Base-by-base conservation (phyloP, 768 basidiomycete species). In the Russula sp. region DNA sequence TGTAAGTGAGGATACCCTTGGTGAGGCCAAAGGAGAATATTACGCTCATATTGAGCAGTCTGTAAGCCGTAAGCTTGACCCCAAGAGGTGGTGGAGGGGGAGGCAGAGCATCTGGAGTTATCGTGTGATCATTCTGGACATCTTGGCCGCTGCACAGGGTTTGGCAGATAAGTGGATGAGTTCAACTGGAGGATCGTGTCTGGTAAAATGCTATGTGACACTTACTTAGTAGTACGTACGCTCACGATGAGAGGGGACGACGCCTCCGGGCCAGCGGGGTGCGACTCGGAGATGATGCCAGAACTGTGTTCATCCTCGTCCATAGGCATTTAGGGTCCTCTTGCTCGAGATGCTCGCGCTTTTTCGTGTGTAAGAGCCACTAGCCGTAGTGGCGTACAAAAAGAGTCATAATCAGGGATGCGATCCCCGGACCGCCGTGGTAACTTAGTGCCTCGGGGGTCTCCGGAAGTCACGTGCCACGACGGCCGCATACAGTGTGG, bases 1-100 rank as follows among this genome's bases (percentile, higher is more conserved):
- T 64, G 39, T 59, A 64, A 1, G 57, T 55, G 8, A 64, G 47
- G 47, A 63, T 37, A 3, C 31, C 57, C 53, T 59, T 55, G 45
- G 34, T 4, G 16, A 50, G 3, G 20, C 57, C 45, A 44, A 64
- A 59, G 0, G 10, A 10, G 11, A 55, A 55, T 8, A 59, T 9
- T 1, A 34, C 31, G 52, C 22, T 49, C 52, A 55, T 63, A 32
- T 59, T 63, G 51, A 63, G 27, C 4, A 59, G 6, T 11, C 52
- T 53, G 39, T 59, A 63, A 6, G 34, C 45, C 16, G 62, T 63
- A 4, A 59, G 57, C 6, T 59, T 49, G 52, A 59, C 53, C 10
- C 62, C 62, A 5, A 63, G 45, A n/a, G n/a, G 45, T 45, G n/a
- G 52, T 20, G 16, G 5, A 40, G 51, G 57, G 4, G 52, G 57